A percentile compares a stretch with the other conserved stretches of the same genome.
Conservation (phyloP, 2,329 filamentous ascomycete species). For the Aspergillus pseudoterreus region DNA sequence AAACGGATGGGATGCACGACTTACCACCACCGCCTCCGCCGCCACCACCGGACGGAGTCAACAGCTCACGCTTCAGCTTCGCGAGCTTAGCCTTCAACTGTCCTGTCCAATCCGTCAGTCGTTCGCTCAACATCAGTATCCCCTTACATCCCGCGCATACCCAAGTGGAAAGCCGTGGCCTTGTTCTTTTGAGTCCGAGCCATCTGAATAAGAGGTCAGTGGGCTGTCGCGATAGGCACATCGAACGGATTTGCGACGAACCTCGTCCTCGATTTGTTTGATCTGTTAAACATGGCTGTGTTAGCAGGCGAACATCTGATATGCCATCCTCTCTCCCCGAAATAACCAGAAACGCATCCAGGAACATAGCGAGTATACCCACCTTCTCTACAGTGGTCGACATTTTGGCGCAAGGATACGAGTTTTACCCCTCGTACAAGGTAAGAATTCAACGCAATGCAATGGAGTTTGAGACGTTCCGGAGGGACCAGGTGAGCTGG, state of each 20-base stretch:
- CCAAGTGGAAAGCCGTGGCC: conserved; percentile 87
- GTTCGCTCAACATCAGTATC: conserved; percentile 1
- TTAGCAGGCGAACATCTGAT: conserved; percentile 22
- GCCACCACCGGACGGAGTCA: conserved; percentile 75
- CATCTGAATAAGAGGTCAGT: conserved; percentile 59
- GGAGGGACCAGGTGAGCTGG: neutral
- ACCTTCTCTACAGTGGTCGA: conserved; percentile 97
- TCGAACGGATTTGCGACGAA: conserved; percentile 44
- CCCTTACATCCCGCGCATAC: conserved; percentile 35
- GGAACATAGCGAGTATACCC: conserved; percentile 12
- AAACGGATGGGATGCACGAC: conserved; percentile 5
- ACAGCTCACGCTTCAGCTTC: conserved; percentile 92
- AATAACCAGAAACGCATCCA: too few relatives aligned
- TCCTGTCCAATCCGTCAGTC: conserved; percentile 39
- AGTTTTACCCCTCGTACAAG: conserved; percentile 16
- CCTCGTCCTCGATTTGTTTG: conserved; percentile 94
- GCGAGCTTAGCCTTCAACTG: conserved; percentile 98
- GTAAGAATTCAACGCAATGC: neutral
- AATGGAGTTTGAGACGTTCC: neutral
- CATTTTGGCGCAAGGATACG: conserved; percentile 59
- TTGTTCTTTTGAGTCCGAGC: conserved; percentile 97
- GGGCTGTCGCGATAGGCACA: neutral
- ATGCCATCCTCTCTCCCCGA: too few relatives aligned
- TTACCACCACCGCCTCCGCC: conserved; percentile 67
- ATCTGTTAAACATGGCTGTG: conserved; percentile 57